Conservation (phyloP, 768 basidiomycete species). For the Amanita subjunquillea region DNA sequence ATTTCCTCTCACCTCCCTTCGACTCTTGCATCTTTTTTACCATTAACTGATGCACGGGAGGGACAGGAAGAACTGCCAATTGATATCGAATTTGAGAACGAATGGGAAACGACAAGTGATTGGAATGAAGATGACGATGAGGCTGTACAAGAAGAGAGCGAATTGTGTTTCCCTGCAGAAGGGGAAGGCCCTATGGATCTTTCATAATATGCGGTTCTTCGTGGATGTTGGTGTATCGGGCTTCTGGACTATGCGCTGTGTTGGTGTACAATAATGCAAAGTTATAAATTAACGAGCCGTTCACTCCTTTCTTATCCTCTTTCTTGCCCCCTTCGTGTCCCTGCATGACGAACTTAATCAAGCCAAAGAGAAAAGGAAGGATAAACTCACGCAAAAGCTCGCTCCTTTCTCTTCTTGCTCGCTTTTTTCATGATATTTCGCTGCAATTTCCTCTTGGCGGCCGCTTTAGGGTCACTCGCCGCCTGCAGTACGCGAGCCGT, state of each 20-base stretch:
- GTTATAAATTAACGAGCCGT: background rate
- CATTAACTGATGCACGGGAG: conserved; percentile 38
- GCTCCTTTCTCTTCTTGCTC: conserved; percentile 70
- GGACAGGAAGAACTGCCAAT: conserved; percentile 52
- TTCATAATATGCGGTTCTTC: conserved; percentile 14
- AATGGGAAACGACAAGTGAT: conserved; percentile 84
- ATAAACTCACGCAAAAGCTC: conserved; percentile 44
- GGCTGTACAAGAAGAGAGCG: conserved; percentile 59
- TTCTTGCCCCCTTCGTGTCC: conserved; percentile 38
- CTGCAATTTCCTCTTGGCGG: conserved; percentile 66
- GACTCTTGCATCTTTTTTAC: conserved; percentile 50
- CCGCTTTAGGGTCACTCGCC: conserved; percentile 63
- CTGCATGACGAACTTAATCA: conserved; percentile 16
- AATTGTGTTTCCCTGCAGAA: conserved; percentile 53
- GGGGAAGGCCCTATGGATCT: conserved; percentile 35
- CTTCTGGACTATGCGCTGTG: background rate
- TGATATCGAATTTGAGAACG: conserved; percentile 83
- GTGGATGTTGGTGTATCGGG: background rate
- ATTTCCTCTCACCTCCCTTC: conserved; percentile 27
- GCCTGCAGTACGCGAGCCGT: conserved; percentile 48
- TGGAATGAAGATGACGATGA: conserved; percentile 89
- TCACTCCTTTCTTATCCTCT: conserved; percentile 31
- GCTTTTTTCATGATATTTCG: conserved; percentile 74
- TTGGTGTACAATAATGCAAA: conserved; percentile 1
- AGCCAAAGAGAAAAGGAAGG: background rate